Conservation (phyloP, 179 eudicot species). For the Amaranthus tricolor region DNA sequence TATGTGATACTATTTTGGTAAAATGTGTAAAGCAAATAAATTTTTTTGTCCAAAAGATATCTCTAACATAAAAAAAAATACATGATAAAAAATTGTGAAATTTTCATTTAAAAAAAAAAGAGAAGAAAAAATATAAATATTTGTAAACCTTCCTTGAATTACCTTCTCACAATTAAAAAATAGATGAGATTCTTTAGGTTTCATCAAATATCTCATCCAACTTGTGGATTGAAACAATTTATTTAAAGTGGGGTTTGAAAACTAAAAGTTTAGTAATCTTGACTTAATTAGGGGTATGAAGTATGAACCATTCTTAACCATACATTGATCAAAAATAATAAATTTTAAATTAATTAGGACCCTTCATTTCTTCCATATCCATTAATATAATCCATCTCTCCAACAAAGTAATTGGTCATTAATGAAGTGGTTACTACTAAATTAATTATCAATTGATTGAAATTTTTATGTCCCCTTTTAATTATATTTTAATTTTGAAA, state of each 20-base stretch:
- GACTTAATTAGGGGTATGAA: background rate
- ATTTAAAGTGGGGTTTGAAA: slow-evolving; percentile 21
- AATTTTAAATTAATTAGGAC: background rate
- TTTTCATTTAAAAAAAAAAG: too few relatives aligned
- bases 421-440: background rate
- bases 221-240: slow-evolving; percentile 21
- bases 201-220: slow-evolving; percentile 6
- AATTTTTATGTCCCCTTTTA: too few relatives aligned
- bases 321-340: background rate
- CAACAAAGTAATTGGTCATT: slow-evolving; percentile 5
- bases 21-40: too few relatives aligned
- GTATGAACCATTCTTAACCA: slow-evolving; percentile 20
- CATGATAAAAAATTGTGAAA: too few relatives aligned
- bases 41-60: too few relatives aligned
- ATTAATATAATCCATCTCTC: background rate
- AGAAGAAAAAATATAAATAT: too few relatives aligned
- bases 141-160: background rate
- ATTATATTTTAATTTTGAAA: too few relatives aligned
- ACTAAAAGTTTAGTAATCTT: slow-evolving; percentile 13
- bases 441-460: background rate
- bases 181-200: background rate
- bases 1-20: too few relatives aligned
- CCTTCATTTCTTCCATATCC: background rate
- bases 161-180: background rate
- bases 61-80: too few relatives aligned